Conservation (phyloP, 2,329 filamentous ascomycete species). For the Camptophora hylomeconis region DNA sequence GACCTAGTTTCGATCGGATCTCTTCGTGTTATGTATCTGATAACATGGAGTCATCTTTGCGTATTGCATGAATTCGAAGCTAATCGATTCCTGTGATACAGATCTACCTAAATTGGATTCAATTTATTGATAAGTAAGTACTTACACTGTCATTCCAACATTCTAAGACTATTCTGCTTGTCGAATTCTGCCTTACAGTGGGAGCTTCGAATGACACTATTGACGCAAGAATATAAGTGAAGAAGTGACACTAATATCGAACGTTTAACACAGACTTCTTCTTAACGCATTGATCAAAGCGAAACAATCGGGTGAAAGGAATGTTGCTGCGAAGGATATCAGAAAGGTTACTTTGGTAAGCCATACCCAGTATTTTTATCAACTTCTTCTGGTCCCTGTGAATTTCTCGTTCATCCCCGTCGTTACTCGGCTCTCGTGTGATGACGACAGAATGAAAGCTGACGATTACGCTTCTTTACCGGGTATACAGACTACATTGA, state of each 20-base stretch:
- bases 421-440: no score
- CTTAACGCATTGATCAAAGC: slow-evolving; percentile 68
- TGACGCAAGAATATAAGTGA: no score
- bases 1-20: background rate
- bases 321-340: slow-evolving; percentile 61
- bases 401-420: no score
- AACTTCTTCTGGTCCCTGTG: no score
- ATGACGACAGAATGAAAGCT: background rate
- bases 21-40: background rate
- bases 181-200: no score
- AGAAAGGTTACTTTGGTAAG: slow-evolving; percentile 64
- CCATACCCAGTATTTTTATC: no score
- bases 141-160: background rate
- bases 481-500: slow-evolving; percentile 7
- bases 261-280: slow-evolving; percentile 45
- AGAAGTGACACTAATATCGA: slow-evolving; percentile 1
- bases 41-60: no score
- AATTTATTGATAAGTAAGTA: slow-evolving; percentile 57
- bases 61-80: no score
- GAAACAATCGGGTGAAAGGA: slow-evolving; percentile 59
- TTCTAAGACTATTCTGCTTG: no score
- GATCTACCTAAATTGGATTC: slow-evolving; percentile 74
- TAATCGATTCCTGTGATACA: slow-evolving; percentile 24
- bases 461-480: slow-evolving; percentile 1
- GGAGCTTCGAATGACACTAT: no score